Evolutionary conservation across 345 rosid species (phyloP).

Genomic region (Corchorus capsularis): DNA sequence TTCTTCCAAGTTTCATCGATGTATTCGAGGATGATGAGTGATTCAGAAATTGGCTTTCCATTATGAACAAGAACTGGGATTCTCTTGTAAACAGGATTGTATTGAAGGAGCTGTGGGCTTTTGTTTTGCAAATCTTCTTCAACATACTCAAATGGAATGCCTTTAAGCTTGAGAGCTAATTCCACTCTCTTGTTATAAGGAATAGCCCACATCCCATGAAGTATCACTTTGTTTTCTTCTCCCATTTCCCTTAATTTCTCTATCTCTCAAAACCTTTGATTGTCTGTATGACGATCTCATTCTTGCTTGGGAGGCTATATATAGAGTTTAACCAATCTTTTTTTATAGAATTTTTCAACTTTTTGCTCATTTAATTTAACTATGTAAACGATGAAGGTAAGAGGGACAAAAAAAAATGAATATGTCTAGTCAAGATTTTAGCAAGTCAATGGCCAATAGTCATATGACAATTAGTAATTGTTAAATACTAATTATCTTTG

Average conservation of each 20-base stretch:
- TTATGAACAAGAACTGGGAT: constrained; percentile 51
- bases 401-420: no score
- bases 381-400: no score
- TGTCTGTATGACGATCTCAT: not conserved
- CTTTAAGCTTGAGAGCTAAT: constrained; percentile 42
- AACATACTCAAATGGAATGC: constrained; percentile 37
- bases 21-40: constrained; percentile 42
- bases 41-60: constrained; percentile 44
- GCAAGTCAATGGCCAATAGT: not conserved
- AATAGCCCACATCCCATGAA: constrained; percentile 36
- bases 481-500: not conserved
- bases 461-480: not conserved
- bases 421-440: no score
- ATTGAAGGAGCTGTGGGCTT: constrained; percentile 36
- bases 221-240: constrained; percentile 37
- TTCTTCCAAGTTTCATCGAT: constrained; percentile 48
- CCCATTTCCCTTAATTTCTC: constrained; percentile 23
- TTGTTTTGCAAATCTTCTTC: constrained; percentile 52
- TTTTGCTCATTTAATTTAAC: not conserved
- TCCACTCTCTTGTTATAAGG: constrained; percentile 36
- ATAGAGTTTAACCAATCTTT: not conserved
- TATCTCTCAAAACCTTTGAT: not conserved
- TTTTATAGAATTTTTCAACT: not conserved
- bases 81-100: constrained; percentile 45
- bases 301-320: not conserved